Evolutionary conservation across 768 basidiomycete species (phyloP).

Genomic region (Rhodosporidiobolus sp.): DNA sequence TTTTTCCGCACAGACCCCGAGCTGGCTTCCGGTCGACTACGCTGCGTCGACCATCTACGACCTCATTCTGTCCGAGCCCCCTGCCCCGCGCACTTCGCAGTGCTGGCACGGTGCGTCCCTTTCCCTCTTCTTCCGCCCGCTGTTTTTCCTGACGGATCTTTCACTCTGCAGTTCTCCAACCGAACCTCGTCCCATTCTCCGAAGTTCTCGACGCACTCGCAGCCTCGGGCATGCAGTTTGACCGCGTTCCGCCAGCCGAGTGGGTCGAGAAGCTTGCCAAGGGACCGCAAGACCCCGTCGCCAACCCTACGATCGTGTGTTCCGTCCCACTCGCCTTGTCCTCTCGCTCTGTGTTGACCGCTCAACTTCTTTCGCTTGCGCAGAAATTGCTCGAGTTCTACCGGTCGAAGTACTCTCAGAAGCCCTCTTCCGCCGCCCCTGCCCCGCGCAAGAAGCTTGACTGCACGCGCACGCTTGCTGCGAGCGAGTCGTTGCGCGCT

Average conservation of each 20-base stretch:
- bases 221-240: slow-evolving; percentile 51
- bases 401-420: background rate
- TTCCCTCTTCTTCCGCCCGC: slow-evolving; percentile 46
- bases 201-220: slow-evolving; percentile 52
- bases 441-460: background rate
- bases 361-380: background rate
- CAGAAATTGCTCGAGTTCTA: slow-evolving; percentile 15
- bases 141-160: background rate
- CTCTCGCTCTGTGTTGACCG: background rate
- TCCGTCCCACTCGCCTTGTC: no score
- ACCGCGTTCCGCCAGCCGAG: slow-evolving; percentile 48
- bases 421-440: background rate
- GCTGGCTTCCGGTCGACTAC: slow-evolving; percentile 60
- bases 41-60: slow-evolving; percentile 57
- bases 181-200: slow-evolving; percentile 49
- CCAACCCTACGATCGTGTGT: slow-evolving; percentile 6
- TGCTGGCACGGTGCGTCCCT: slow-evolving; percentile 50
- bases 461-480: background rate
- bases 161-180: background rate
- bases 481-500: background rate
- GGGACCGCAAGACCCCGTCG: slow-evolving; percentile 8
- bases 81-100: slow-evolving; percentile 18
- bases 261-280: slow-evolving; percentile 51
- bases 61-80: slow-evolving; percentile 46
- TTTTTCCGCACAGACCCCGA: slow-evolving; percentile 46